Base-by-base conservation (phyloP, 1,284 basidiomycete species). In the Phellopilus nigrolimitatus region DNA sequence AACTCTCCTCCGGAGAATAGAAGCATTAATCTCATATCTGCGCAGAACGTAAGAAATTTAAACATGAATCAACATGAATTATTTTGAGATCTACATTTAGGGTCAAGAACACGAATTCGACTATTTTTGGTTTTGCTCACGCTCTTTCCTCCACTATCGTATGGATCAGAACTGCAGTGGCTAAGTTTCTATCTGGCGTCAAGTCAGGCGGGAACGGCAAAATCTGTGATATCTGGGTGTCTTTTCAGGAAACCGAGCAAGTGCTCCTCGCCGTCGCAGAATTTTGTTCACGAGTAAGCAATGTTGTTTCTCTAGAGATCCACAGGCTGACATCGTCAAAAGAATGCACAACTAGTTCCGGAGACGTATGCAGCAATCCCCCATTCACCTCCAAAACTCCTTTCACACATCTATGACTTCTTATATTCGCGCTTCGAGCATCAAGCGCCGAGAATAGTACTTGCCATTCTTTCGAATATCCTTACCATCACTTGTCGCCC, bases 121-220 rank as follows among this genome's bases (percentile, higher is more conserved):
- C 78, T 7, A 64, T 78, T 7, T 77, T 86, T 60, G 80, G 84
- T 4, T 84, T 88, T 58, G 71, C 74, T 0, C 82, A 89, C 60
- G 71, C 78, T 0, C 65, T 88, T 3, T 78, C 81, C 1, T 76
- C 75, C 0, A 69, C 78, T 7, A 64, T 86, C 1, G 64, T 68
- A 6, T 76, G 71, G 57, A 61, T 84, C 37, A 75, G 81, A 21
- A 64, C 71, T 30, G 61, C 60, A 12, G 61, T 84, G 19, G 64
- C 72, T 28, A 53, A 60, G 3, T 19, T 15, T 65, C 69, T 52
- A 67, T 75, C 0, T 67, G 70, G 47, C 56, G 61, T 36, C 45
- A 60, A 53, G 39, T 61, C 46, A 46, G 62, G 39, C 22, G 55
- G 59, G 42, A 37, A 56, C n/a, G 43, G 58, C n/a, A 62, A 65